Evolutionary conservation across 2,329 filamentous ascomycete species (phyloP).

Genomic region (Didymellaceae sp.): DNA sequence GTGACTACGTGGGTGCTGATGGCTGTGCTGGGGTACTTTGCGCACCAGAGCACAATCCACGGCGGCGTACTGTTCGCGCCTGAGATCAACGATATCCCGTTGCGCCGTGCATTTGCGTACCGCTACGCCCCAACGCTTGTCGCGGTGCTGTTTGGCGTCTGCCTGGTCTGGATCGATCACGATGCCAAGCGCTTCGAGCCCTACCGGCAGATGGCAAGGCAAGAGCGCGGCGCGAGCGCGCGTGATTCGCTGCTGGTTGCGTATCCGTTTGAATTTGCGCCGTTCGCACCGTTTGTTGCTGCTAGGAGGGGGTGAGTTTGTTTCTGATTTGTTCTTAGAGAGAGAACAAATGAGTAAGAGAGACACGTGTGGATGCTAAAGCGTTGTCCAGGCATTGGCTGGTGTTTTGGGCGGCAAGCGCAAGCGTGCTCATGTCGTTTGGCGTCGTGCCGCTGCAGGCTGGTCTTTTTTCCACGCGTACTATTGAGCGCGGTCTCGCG

Average conservation of each 20-base stretch:
- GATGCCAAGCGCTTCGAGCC: slow-evolving; percentile 65
- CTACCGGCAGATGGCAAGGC: slow-evolving; percentile 61
- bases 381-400: slow-evolving; percentile 56
- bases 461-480: slow-evolving; percentile 54
- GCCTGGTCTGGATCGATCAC: slow-evolving; percentile 65
- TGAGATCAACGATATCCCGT: slow-evolving; percentile 48
- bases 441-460: slow-evolving; percentile 61
- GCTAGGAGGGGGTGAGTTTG: background rate
- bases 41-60: slow-evolving; percentile 47
- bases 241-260: slow-evolving; percentile 58
- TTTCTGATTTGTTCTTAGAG: background rate
- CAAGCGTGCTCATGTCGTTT: slow-evolving; percentile 61
- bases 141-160: slow-evolving; percentile 60
- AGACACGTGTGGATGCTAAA: background rate
- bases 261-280: slow-evolving; percentile 60
- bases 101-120: slow-evolving; percentile 55
- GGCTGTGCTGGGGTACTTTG: slow-evolving; percentile 53
- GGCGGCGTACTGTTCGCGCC: slow-evolving; percentile 53
- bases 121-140: slow-evolving; percentile 57
- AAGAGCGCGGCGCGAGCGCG: slow-evolving; percentile 47
- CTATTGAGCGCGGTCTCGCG: slow-evolving; percentile 22
- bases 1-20: slow-evolving; percentile 43
- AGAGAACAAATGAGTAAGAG: background rate
- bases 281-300: slow-evolving; percentile 45
- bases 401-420: slow-evolving; percentile 55